Conservation (phyloP, 257 asterid genomes). For the Cynanchum wilfordii region DNA sequence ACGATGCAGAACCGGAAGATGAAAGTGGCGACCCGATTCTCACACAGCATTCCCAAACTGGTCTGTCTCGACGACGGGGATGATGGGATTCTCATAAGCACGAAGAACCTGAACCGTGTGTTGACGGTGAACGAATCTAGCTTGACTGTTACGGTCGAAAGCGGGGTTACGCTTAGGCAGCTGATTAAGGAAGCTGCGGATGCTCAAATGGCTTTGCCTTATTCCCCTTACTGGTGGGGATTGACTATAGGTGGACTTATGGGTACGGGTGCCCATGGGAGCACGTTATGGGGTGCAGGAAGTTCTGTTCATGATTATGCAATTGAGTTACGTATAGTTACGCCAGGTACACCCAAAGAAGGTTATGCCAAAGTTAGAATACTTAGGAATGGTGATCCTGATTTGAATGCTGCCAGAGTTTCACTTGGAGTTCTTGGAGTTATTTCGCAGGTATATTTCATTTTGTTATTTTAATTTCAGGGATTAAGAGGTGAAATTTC, state of each 20-base stretch:
- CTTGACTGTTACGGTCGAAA: conserved; percentile 52
- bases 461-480: background rate
- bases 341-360: conserved; percentile 35
- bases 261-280: conserved; percentile 77
- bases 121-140: conserved; percentile 19
- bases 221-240: conserved; percentile 75
- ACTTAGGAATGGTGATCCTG: conserved; percentile 33
- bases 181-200: conserved; percentile 39
- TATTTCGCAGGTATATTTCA: conserved; percentile 44
- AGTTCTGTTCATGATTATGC: conserved; percentile 62
- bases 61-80: conserved; percentile 48
- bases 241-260: conserved; percentile 61
- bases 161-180: conserved; percentile 51
- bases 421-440: conserved; percentile 81
- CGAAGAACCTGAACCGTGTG: conserved; percentile 32
- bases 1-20: conserved; percentile 27
- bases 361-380: conserved; percentile 41
- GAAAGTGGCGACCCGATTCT: conserved; percentile 46
- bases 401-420: conserved; percentile 52
- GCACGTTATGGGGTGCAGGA: conserved; percentile 64
- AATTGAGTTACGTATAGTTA: conserved; percentile 34
- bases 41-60: conserved; percentile 66
- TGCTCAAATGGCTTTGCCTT: conserved; percentile 46
- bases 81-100: conserved; percentile 50
- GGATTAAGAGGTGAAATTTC: background rate